phyloP scores from a whole-genome alignment of 208 protist genomes.

The Trypanosoma rangeli region DNA sequence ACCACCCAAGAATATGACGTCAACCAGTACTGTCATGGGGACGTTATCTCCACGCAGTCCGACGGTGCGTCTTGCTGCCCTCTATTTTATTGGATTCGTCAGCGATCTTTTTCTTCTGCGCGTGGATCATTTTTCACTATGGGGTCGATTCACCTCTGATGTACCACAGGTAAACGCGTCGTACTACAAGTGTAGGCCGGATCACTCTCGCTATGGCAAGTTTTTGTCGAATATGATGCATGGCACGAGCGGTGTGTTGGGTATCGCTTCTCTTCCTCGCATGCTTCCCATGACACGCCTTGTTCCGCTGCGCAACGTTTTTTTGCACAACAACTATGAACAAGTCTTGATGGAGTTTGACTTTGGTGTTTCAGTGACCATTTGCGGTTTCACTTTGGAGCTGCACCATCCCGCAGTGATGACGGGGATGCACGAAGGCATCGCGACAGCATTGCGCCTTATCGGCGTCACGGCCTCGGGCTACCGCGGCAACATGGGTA shows the following conservation, averaged over 20 bases:
- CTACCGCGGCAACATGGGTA: slow-evolving; percentile 25
- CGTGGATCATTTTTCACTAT: slow-evolving; percentile 23
- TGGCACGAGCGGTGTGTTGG: not conserved
- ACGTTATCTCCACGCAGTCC: not conserved
- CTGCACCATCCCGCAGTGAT: slow-evolving; percentile 23
- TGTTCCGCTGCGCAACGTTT: slow-evolving; percentile 16
- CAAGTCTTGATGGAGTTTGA: slow-evolving; percentile 28
- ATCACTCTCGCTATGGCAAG: slow-evolving; percentile 13
- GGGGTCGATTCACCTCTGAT: slow-evolving; percentile 13
- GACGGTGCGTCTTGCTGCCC: slow-evolving; percentile 2
- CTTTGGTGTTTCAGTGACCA: slow-evolving; percentile 21
- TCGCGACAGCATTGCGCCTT: slow-evolving; percentile 28
- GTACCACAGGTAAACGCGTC: not conserved
- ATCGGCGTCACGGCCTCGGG: slow-evolving; percentile 18
- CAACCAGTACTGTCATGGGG: not conserved
- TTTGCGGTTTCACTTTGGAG: slow-evolving; percentile 33
- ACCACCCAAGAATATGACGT: not conserved
- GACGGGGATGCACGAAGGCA: slow-evolving; percentile 1
- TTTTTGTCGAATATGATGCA: not conserved
- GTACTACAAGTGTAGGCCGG: slow-evolving; percentile 19
- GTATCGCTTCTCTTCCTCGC: slow-evolving; percentile 12
- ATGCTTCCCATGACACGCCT: slow-evolving; percentile 21
- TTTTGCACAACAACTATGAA: slow-evolving; percentile 3
- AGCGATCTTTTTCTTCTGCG: slow-evolving; percentile 20
- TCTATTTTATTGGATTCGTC: slow-evolving; percentile 23